Evolutionary conservation across 345 rosid species (phyloP).

Genomic region (Schrenkiella parvula): DNA sequence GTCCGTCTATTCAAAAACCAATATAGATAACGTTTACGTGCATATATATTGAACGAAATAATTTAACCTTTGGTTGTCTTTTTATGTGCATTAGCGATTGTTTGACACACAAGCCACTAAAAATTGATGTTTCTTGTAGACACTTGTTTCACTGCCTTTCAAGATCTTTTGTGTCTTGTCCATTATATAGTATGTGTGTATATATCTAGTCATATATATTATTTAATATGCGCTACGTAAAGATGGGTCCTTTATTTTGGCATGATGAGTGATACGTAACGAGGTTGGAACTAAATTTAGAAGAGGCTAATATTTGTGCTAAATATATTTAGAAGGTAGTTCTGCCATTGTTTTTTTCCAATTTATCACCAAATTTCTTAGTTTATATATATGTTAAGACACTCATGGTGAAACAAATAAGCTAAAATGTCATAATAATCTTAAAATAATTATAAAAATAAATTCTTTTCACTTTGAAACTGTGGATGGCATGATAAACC

Average conservation of each 20-base stretch:
- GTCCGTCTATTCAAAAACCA: neutral
- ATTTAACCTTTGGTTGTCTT: neutral
- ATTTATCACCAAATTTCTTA: too few species aligned
- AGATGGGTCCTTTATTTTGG: slow-evolving; percentile 10
- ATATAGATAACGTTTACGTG: neutral
- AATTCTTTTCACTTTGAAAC: neutral
- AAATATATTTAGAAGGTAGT: too few species aligned
- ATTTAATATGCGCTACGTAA: slow-evolving; percentile 13
- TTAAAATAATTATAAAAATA: too few species aligned
- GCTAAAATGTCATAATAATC: too few species aligned
- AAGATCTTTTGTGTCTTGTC: slow-evolving; percentile 30
- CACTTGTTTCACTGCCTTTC: slow-evolving; percentile 13
- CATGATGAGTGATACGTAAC: too few species aligned
- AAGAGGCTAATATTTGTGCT: too few species aligned
- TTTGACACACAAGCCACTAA: slow-evolving; percentile 18
- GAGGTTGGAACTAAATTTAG: too few species aligned
- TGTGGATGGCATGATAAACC: neutral
- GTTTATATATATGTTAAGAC: too few species aligned
- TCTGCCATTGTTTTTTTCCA: too few species aligned
- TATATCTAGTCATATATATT: neutral
- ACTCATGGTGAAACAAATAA: too few species aligned
- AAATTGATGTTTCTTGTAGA: slow-evolving; percentile 8
- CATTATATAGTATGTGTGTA: neutral
- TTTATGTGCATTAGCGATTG: slow-evolving; percentile 10
- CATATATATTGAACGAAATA: neutral